Base-by-base conservation (phyloP, 2,329 filamentous ascomycete species). In the Ceratocystis lukuohia region DNA sequence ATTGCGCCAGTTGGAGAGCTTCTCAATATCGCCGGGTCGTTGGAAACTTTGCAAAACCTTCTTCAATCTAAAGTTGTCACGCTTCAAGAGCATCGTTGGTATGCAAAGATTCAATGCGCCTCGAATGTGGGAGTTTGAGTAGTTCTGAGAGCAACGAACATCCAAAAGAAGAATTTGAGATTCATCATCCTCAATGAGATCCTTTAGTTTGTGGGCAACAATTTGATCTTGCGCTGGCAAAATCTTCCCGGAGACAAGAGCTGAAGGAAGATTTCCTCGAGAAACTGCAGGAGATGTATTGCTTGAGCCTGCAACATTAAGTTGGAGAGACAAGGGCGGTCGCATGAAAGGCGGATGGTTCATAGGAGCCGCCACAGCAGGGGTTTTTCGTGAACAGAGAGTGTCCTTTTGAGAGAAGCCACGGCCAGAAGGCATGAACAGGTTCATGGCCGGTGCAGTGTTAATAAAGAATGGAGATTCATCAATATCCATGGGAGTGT, bases 101-200 rank as follows among this genome's bases (percentile, higher is more conserved):
- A 97, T 96, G 73, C 94, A 97, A 4, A 99, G 79, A 73, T 95
- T 97, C 41, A 99, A 77, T 0, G 93, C 90, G n/a, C 87, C 87
- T 62, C 80, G 78, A 65, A 97, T 88, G 37, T 89, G 85, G 25
- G 88, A 86, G 59, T 84, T 80, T 0, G 86, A 82, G 72, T 88
- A 96, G 70, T 93, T 90, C 22, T 91, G 91, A 33, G 87, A 89
- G 0, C 95, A 91, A 48, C 94, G 85, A 25, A 97, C 82, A 74
- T 99, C 94, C 41, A 99, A 77, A 0, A 89, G 70, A 0, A 79
- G 76, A 6, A 75, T 72, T 7, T 75, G 71, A 2, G 72, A 70
- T 2, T 75, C 70, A 2, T 72, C 50, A 17, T 4, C 73, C 62
- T 81, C 76, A 12, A 90, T 73, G 50, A 89, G 74, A 7, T 82